Evolutionary conservation across 1,139 yeast species (phyloP), one percentile per base, ranked within the genome.

Genomic region (Wickerhamiella infanticola): DNA sequence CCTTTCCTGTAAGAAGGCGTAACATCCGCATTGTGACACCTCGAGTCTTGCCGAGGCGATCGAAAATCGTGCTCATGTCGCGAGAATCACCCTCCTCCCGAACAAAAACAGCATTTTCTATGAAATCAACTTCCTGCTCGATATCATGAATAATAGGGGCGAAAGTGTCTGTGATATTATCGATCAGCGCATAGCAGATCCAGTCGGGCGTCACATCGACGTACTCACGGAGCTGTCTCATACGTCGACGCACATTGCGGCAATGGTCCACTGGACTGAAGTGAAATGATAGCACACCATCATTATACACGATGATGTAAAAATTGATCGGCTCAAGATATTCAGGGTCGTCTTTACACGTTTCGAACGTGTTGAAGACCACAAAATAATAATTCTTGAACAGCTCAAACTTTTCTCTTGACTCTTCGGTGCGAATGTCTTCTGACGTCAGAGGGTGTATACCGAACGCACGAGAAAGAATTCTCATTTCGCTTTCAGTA

Each of bases 371-470:
- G 40, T 96, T 76, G 65, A 90, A 90, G 66, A 96, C 86, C 25
- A 90, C 85, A 56, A 90, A 78, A 62, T 90, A 90, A 60, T 90
- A 90, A 52, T 83, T 81, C 55, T 79, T 77, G 67, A 90, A 90
- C 42, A 90, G 63, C 62, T 90, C 98, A 24, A 90, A 96, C 59
- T 90, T 90, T 63, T 90, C 98, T 50, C 98, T 75, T 1, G 95
- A 80, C 58, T 90, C 98, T 3, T 95, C 95, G 35, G 88, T 68
- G 53, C 84, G 84, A 47, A 90, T 90, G 66, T 90, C 98, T 61
- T 90, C 98, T 0, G 96, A 83, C 0, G 98, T 90, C 56, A 88
- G 72, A 0, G 97, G 97, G 62, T 88, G 98, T 49, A 88, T 84
- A 0, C 94, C 94, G 64, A 90, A 90, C 0, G 96, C 79, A 56